phyloP scores from a whole-genome alignment of 345 rosid species.

The Trapa bicornis region DNA sequence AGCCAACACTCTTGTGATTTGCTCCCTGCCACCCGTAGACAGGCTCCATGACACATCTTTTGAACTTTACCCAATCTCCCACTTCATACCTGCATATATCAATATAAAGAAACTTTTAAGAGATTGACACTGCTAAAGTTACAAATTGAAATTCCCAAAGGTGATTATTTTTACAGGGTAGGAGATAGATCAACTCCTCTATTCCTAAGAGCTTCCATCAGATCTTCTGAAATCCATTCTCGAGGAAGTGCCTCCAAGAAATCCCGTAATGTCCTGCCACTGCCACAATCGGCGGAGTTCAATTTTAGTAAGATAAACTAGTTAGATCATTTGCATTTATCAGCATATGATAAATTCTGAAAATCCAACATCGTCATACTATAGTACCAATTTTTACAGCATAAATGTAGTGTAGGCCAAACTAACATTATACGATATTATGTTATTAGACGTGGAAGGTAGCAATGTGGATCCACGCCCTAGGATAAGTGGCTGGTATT shows the following conservation, averaged over 20 bases:
- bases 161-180: constrained; percentile 50
- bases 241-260: constrained; percentile 90
- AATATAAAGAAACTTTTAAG: background rate
- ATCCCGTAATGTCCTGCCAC: constrained; percentile 89
- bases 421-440: background rate
- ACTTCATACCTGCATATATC: constrained; percentile 54
- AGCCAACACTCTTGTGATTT: constrained; percentile 76
- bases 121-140: background rate
- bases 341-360: background rate
- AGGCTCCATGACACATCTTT: constrained; percentile 59
- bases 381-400: background rate
- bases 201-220: constrained; percentile 71
- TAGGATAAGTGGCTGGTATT: background rate
- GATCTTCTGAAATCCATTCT: constrained; percentile 96
- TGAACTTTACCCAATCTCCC: constrained; percentile 97
- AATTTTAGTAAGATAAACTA: background rate
- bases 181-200: constrained; percentile 82
- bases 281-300: constrained; percentile 21
- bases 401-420: background rate
- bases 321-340: constrained; percentile 1
- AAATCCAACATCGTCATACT: background rate
- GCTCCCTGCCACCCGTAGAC: constrained; percentile 94
- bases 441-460: background rate
- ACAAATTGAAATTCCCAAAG: constrained; percentile 1
- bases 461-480: background rate